Evolutionary conservation across 2,329 filamentous ascomycete species (phyloP), one percentile per base, ranked within the genome.

Genomic region (Alternaria alternata): DNA sequence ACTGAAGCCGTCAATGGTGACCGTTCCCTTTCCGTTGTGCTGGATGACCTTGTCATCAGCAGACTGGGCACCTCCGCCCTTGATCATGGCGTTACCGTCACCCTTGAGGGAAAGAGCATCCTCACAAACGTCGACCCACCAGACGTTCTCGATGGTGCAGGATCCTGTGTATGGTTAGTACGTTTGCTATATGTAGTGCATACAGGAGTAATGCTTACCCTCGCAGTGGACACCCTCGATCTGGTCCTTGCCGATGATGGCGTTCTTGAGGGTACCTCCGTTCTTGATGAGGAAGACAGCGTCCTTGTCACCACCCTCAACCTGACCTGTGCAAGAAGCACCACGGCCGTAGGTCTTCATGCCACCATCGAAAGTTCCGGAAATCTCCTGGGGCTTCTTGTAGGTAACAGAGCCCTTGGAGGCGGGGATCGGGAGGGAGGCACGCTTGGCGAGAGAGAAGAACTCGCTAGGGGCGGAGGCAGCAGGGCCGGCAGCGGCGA

Each of bases 201-300:
- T n/a, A n/a, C 14, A 42, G 32, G 46, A 1, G 20, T 9, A 7
- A 38, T 36, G 30, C 32, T 49, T 9, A 49, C 84, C 72, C 84
- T 62, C 48, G 54, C 66, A 68, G 62, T 68, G 66, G 22, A 68
- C 54, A 41, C 66, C 66, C 58, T 68, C 84, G 26, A 81, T 79
- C 69, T 85, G 81, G 62, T 81, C 79, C 51, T 79, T 78, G 22
- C 85, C 84, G 58, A 87, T 86, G 75, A 87, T 86, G 73, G 81
- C 84, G 70, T 86, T 86, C 69, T 80, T 81, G 42, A 87, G 76
- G 22, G 82, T 83, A 30, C 80, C 85, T 30, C 84, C 84, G 51
- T 81, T 76, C 70, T 82, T 78, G 53, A 87, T 76, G 62, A 83
- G 78, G 80, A 86, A 86, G 71, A 86, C 84, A 46, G 84, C 82